Evolutionary conservation across 768 basidiomycete genomes (phyloP), one percentile per base, ranked within the genome.

Genomic region (Butyriboletus loyo): DNA sequence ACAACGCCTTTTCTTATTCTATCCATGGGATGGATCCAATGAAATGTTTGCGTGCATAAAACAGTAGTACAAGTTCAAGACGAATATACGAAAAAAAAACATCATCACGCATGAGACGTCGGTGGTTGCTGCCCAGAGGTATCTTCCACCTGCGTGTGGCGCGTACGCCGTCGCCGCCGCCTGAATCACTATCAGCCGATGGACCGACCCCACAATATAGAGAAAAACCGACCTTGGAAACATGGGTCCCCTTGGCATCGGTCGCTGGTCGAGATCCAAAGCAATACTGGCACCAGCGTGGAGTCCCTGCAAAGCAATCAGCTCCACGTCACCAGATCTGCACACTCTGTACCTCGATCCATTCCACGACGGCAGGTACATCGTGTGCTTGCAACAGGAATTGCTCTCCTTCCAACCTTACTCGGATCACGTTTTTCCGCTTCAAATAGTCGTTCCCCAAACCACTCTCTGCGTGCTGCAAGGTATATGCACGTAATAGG

Each of bases 381-480:
- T 89, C 86, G 45, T 78, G 81, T 3, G 91, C 90, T 72, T 99
- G 96, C 60, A 99, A 62, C 60, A 99, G 74, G 71, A 99, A 99
- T 73, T 99, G 97, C 74, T 98, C 92, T 13, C 96, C 97, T 67
- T 97, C 93, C 57, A 93, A 74, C 52, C 96, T 73, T 27, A 98
- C 83, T 21, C 97, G 79, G 31, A 98, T 93, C 40, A 98, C 96
- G 67, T 98, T 90, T 75, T 84, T 87, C 56, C 94, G 77, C 78
- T 98, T 98, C 57, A 83, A 34, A 71, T 99, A 99, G 69, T 99
- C 97, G 53, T 90, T 93, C 30, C 92, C 97, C 34, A 99, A 69
- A 21, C 97, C 97, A 54, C 91, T 92, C 76, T 98, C 95, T 7
- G 93, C 92, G 59, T 88, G 71, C 68, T 96, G 92, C 69, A 98